Evolutionary conservation across 2,329 filamentous ascomycete species (phyloP).

Genomic region (Coccinonectria pachysandricola): DNA sequence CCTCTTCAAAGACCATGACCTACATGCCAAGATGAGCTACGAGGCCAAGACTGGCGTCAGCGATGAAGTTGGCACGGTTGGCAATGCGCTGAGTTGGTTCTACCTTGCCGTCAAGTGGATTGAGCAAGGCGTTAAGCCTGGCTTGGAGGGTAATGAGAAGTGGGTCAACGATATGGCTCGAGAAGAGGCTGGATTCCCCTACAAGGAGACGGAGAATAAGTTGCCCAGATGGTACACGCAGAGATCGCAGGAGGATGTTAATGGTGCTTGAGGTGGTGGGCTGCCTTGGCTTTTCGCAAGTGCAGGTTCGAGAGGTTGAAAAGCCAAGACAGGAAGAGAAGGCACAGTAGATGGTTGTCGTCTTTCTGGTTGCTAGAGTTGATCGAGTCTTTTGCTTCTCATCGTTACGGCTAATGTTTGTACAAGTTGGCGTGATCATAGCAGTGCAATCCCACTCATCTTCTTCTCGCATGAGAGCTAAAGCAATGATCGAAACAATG

Average conservation of each 20-base stretch:
- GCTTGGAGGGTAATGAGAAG: constrained; percentile 45
- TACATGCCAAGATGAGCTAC: constrained; percentile 56
- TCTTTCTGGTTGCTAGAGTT: too few relatives aligned
- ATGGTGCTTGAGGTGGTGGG: too few relatives aligned
- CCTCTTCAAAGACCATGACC: constrained; percentile 53
- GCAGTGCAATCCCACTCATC: too few relatives aligned
- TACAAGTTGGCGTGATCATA: too few relatives aligned
- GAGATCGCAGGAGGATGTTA: constrained; percentile 3
- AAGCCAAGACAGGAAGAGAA: too few relatives aligned
- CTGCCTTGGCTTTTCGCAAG: too few relatives aligned
- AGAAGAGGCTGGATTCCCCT: constrained; percentile 46
- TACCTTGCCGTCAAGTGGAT: constrained; percentile 62
- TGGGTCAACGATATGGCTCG: constrained; percentile 33
- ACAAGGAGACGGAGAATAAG: constrained; percentile 47
- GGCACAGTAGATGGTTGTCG: too few relatives aligned
- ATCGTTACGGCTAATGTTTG: too few relatives aligned
- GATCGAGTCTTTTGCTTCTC: too few relatives aligned
- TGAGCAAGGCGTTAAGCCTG: constrained; percentile 37
- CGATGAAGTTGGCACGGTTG: constrained; percentile 73
- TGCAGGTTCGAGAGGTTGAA: too few relatives aligned
- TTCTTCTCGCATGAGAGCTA: too few relatives aligned
- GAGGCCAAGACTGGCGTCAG: constrained; percentile 58
- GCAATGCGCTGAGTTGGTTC: constrained; percentile 66
- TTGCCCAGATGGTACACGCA: constrained; percentile 35
- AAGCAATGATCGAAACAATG: too few relatives aligned